Evolutionary conservation across 139 green algal species (phyloP).

Genomic region (Mesostigma viride): DNA sequence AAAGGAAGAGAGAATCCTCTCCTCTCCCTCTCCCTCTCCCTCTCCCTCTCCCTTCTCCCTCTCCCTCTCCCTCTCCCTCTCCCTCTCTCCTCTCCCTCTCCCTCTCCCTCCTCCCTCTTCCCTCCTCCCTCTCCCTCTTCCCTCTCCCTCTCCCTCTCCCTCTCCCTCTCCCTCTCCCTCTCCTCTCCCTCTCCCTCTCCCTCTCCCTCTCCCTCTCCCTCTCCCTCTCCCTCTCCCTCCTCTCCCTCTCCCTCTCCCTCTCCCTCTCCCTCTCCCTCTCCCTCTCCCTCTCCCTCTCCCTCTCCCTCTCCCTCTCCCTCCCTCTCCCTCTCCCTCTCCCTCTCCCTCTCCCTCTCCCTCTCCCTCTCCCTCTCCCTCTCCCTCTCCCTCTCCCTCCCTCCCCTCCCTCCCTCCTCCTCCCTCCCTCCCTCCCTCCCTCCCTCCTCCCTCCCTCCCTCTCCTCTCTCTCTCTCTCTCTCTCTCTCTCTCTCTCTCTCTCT

Average conservation of each 20-base stretch:
- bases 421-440: too few relatives aligned
- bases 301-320: too few relatives aligned
- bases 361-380: too few relatives aligned
- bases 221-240: neutral
- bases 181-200: neutral
- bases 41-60: neutral
- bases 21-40: neutral
- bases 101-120: neutral
- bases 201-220: neutral
- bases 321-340: too few relatives aligned
- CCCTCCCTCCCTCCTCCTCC: too few relatives aligned
- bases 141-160: neutral
- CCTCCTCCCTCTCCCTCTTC: neutral
- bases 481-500: too few relatives aligned
- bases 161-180: neutral
- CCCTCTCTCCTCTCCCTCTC: neutral
- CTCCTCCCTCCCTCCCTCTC: too few relatives aligned
- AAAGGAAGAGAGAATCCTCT: conserved; percentile 1
- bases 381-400: too few relatives aligned
- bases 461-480: too few relatives aligned
- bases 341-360: too few relatives aligned
- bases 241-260: neutral
- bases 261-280: too few relatives aligned
- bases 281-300: too few relatives aligned
- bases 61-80: neutral